Conservation (phyloP, 2,329 filamentous ascomycete species). For the Ciborinia camelliae region DNA sequence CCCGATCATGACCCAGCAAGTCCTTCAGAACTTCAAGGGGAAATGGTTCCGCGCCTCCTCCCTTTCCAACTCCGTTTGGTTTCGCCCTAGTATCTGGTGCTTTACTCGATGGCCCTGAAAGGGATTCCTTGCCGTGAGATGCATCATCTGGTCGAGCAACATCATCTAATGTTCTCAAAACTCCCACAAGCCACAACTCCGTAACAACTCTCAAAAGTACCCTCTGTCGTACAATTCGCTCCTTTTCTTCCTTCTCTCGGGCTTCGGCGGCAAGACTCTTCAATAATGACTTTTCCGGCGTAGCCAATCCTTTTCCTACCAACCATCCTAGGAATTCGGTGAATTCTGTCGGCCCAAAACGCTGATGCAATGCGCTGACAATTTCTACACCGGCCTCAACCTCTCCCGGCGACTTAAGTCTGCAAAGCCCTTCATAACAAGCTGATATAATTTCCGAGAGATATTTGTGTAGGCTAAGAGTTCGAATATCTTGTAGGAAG, state of each 20-base stretch:
- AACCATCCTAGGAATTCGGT: conserved; percentile 91
- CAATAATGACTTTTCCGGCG: conserved; percentile 78
- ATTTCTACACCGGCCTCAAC: conserved; percentile 90
- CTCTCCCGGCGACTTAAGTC: conserved; percentile 86
- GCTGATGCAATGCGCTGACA: conserved; percentile 90
- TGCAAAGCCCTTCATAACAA: conserved; percentile 90
- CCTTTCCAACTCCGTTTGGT: conserved; percentile 52
- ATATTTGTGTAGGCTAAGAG: conserved; percentile 91
- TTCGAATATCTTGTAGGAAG: conserved; percentile 85
- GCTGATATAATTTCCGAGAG: conserved; percentile 95
- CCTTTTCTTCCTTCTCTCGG: conserved; percentile 93
- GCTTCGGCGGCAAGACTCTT: conserved; percentile 77
- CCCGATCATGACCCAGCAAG: conserved; percentile 85
- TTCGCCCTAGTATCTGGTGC: conserved; percentile 57
- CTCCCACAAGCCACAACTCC: conserved; percentile 91
- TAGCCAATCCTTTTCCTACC: conserved; percentile 84
- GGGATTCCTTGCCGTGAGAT: conserved; percentile 49
- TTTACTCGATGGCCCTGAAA: conserved; percentile 53
- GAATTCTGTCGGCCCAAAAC: conserved; percentile 86
- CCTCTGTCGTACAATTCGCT: conserved; percentile 81
- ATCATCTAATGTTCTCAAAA: conserved; percentile 75
- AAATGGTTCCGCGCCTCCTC: conserved; percentile 79
- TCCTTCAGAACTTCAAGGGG: conserved; percentile 98
- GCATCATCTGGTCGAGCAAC: conserved; percentile 60
- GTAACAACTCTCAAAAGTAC: conserved; percentile 86